Conservation (phyloP, 495 filamentous ascomycete genomes). For the Penicillium robsamsonii region DNA sequence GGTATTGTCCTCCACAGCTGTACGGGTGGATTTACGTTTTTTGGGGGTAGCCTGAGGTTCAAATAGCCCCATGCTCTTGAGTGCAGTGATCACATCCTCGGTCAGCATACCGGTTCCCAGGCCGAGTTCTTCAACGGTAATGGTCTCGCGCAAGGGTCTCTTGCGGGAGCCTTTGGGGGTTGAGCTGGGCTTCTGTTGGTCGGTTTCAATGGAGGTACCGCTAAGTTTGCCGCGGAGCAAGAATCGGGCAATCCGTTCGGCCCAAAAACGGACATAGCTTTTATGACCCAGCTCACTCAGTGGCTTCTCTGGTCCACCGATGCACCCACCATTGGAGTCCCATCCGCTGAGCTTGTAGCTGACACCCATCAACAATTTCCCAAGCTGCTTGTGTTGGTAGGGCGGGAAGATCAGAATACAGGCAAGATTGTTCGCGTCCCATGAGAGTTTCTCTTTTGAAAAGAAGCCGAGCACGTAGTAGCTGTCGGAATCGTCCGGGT, state of each 20-base stretch:
- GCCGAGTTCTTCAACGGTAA: conserved; percentile 57
- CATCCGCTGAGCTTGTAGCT: conserved; percentile 88
- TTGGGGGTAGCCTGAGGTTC: conserved; percentile 54
- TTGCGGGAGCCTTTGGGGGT: conserved; percentile 33
- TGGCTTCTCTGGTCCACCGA: conserved; percentile 92
- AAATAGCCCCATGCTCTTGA: conserved; percentile 73
- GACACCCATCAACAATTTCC: conserved; percentile 85
- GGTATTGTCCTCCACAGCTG: conserved; percentile 25
- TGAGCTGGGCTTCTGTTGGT: conserved; percentile 29
- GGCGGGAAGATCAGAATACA: conserved; percentile 97
- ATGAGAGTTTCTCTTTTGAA: conserved; percentile 96
- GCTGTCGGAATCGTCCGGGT: conserved; percentile 35
- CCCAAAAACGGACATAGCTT: conserved; percentile 83
- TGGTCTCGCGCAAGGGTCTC: conserved; percentile 34
- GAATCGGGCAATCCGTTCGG: conserved; percentile 69
- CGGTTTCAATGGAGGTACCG: conserved; percentile 24
- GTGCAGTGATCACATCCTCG: conserved; percentile 77
- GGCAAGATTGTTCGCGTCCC: conserved; percentile 97
- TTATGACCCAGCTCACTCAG: conserved; percentile 77
- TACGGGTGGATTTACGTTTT: conserved; percentile 34
- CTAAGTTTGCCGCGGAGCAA: conserved; percentile 41
- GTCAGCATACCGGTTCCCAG: conserved; percentile 72
- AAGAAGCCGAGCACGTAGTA: conserved; percentile 84
- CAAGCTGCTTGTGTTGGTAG: conserved; percentile 86
- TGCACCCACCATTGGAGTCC: conserved; percentile 60